Percentiles rank a stretch among this genome's conserved stretches.
These are phyloP conservation scores for Suhomyces anneliseae DNA, from an alignment of 1,139 yeast genomes.

Conservation along the genomic window DNA sequence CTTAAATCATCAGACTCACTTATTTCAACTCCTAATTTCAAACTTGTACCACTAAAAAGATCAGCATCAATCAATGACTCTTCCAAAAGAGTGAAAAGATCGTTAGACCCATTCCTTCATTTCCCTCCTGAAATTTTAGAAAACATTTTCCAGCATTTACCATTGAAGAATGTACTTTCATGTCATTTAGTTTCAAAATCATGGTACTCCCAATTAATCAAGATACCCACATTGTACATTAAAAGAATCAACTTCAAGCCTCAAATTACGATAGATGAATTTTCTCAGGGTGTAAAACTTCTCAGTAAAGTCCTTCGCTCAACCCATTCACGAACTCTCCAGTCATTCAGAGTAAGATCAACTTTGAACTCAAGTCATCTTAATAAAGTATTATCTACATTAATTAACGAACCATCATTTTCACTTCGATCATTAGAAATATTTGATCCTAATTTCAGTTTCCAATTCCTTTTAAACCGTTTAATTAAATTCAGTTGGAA, in stretches of 20 bases:
- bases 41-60: conserved; percentile 4
- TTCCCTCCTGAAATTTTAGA: conserved; percentile 36
- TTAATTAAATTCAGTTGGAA: conserved; percentile 32
- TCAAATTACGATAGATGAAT: conserved; percentile 30
- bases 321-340: conserved; percentile 20
- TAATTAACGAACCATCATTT: conserved; percentile 25
- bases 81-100: background rate
- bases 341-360: conserved; percentile 25
- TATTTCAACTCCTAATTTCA: background rate
- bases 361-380: conserved; percentile 26
- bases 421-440: conserved; percentile 26
- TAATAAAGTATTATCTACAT: conserved; percentile 24
- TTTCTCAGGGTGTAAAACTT: conserved; percentile 27
- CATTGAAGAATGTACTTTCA: conserved; percentile 20
- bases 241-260: conserved; percentile 25
- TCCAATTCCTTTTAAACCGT: conserved; percentile 26
- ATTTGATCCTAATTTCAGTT: conserved; percentile 24
- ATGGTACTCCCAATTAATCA: conserved; percentile 33
- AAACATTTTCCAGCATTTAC: conserved; percentile 25
- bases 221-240: conserved; percentile 29
- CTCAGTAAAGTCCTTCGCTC: conserved; percentile 23
- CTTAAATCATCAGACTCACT: background rate
- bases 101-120: conserved; percentile 28
- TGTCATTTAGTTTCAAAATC: conserved; percentile 34
- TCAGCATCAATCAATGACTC: background rate